Evolutionary conservation across 257 asterid genomes (phyloP), one percentile per base, ranked within the genome.

Genomic region (Nicotiana undulata): DNA sequence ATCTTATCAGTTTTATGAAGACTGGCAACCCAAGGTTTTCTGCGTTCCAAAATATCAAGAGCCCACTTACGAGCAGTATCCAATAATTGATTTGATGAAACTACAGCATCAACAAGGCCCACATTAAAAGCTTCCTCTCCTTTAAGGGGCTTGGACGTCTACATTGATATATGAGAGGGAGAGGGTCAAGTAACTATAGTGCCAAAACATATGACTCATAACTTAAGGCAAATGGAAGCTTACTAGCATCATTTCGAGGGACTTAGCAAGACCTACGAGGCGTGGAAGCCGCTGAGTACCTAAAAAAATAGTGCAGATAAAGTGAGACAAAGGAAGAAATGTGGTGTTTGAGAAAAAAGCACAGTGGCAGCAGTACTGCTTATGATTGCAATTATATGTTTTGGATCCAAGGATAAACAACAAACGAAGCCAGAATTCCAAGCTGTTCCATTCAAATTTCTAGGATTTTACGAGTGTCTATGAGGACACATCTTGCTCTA

Each of bases 241-340:
- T 89, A 96, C 99, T 90, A 96, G 86, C 91, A 96, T 96, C 99
- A 96, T 93, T 82, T 96, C 99, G 84, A 96, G 97, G 68, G 98
- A 93, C 90, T 96, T 96, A 37, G 98, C 91, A 77, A 92, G 90
- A 68, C 99, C 99, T 18, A 96, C 98, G 75, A 96, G 99, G 87
- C 97, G 98, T 9, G 99, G 99, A 86, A 96, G 97, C 17, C 97
- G 95, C 86, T 96, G 99, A 29, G 99, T 96, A 58, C 99, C 99
- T 94, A 94, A 44, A 64, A 64, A 40, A 60, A 55, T 15, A 74
- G 61, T 46, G 78, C 78, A 74, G 44, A 49, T 74, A 74, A 24
- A 74, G 24, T 74, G 44, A 74, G 40, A 46, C 26, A 49, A 72
- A 15, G 44, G 61, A 74, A 24, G 61, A 74, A 74, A 74, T 22